Base-by-base conservation (phyloP, 1,139 yeast species). In the Candida tropicalis region DNA sequence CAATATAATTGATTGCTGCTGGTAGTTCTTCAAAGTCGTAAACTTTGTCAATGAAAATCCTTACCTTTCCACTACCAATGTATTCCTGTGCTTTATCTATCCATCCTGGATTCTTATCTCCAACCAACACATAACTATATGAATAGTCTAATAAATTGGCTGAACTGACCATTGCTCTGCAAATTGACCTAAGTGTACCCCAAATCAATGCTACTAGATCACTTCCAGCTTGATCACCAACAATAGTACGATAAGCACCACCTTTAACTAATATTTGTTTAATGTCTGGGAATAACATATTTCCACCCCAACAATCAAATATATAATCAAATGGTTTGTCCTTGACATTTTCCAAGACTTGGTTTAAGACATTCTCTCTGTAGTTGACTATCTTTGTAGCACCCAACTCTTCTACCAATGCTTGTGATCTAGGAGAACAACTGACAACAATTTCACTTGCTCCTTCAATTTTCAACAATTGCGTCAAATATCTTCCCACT, bases 401-500 rank as follows among this genome's bases (percentile, higher is more conserved):
- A 3, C 88, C 89, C 16, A 73, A 57, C 8, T 59, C 55, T 42
- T 61, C 61, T 34, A 79, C 79, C 27, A 69, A 53, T 4, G 62
- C 72, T 10, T 63, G 62, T 12, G 83, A 60, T 17, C 42, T 44
- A 4, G 52, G 43, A 0, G 70, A 65, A 47, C 68, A 63, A 8
- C 64, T 68, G 2, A 70, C 77, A 1, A 77, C 77, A 7, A 82
- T 66, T 39, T 73, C 70, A 28, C 60, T 59, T 3, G 77, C 73
- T 3, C 71, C 63, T 49, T 70, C 74, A 44, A 66, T 59, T 50
- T 77, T 81, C 20, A 82, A 74, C 16, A 85, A 54, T 56, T 83
- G 88, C 20, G 81, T 68, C 2, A 77, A 73, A 62, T 69, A 75
- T 47, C 79, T 61, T 1, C 93, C 95, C 6, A 84, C 85, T 9